Evolutionary conservation across 768 basidiomycete genomes (phyloP), one percentile per base, ranked within the genome.

Genomic region (Leccinum rimulosum): DNA sequence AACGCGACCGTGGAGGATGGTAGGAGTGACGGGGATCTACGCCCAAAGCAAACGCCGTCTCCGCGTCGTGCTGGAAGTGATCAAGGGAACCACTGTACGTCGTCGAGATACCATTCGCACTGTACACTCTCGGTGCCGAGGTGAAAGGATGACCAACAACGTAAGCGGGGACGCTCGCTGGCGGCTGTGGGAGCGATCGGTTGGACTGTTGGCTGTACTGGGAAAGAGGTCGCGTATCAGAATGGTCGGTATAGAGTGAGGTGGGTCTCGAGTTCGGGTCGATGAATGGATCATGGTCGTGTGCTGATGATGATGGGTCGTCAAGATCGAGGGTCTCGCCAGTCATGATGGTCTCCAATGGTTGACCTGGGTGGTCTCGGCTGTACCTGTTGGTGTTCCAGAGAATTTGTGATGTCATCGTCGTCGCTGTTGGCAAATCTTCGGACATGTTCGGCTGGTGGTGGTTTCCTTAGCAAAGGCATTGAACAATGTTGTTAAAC

Each of bases 31-130:
- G 82, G 7, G 82, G 75, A 63, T 79, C 75, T 56, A 79, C 79
- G 6, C 85, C 88, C 0, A 87, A 87, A 9, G 89, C 79, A 62
- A 86, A 91, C 3, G 85, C 87, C 2, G 85, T 87, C 64, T 88
- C 88, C 0, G 82, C 75, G 65, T 89, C 87, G 53, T 84, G 79
- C 47, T 78, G 77, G 68, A 87, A 88, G 68, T 86, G 85, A 64
- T 86, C 85, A 14, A 85, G 61, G 7, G 64, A 61, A 14, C 33
- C 50, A 19, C 74, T 72, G 8, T 74, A 63, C 30, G 76, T 71
- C 28, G 73, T 73, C 28, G 78, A 72, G 53, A 76, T 65, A 52
- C 72, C 63, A 17, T 73, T 66, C 22, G 9, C 28, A 43, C 25
- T 43, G 19, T 64, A 57, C 27, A 57, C 15, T 30, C 58, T 58